Percentiles rank a stretch among this genome's conserved stretches.
phyloP scores from a whole-genome alignment of 2,329 filamentous ascomycete species.

The Fusarium sp. region DNA sequence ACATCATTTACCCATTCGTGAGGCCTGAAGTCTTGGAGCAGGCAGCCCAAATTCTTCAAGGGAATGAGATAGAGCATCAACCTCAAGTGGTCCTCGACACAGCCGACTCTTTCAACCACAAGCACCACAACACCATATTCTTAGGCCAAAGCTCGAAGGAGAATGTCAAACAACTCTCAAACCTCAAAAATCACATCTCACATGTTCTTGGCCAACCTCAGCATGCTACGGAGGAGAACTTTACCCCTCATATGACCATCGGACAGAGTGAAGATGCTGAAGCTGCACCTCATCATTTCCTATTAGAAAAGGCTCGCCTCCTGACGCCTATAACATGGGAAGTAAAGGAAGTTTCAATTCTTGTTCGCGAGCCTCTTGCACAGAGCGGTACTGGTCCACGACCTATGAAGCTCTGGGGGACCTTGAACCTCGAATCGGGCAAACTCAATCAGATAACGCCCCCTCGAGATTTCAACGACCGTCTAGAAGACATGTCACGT shows the following conservation, averaged over 20 bases:
- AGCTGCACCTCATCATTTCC: slow-evolving; percentile 59
- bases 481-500: not conserved
- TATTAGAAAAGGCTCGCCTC: slow-evolving; percentile 64
- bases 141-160: slow-evolving; percentile 45
- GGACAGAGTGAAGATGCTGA: slow-evolving; percentile 65
- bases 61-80: slow-evolving; percentile 21
- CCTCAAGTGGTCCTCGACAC: slow-evolving; percentile 53
- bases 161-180: slow-evolving; percentile 36
- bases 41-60: slow-evolving; percentile 52
- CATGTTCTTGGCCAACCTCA: slow-evolving; percentile 49
- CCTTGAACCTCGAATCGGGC: slow-evolving; percentile 53
- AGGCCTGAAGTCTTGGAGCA: slow-evolving; percentile 57
- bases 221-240: slow-evolving; percentile 39
- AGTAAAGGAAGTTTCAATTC: slow-evolving; percentile 61
- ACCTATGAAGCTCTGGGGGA: slow-evolving; percentile 69
- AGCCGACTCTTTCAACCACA: slow-evolving; percentile 61
- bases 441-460: slow-evolving; percentile 10
- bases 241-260: slow-evolving; percentile 67
- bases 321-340: slow-evolving; percentile 63
- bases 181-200: slow-evolving; percentile 53
- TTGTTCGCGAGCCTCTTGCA: slow-evolving; percentile 60
- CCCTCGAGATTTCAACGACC: slow-evolving; percentile 13
- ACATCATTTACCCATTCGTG: slow-evolving; percentile 75
- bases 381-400: slow-evolving; percentile 49
- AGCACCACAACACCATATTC: slow-evolving; percentile 63